phyloP scores from a whole-genome alignment of 1,284 basidiomycete species.

The Heterobasidion irregulare region DNA sequence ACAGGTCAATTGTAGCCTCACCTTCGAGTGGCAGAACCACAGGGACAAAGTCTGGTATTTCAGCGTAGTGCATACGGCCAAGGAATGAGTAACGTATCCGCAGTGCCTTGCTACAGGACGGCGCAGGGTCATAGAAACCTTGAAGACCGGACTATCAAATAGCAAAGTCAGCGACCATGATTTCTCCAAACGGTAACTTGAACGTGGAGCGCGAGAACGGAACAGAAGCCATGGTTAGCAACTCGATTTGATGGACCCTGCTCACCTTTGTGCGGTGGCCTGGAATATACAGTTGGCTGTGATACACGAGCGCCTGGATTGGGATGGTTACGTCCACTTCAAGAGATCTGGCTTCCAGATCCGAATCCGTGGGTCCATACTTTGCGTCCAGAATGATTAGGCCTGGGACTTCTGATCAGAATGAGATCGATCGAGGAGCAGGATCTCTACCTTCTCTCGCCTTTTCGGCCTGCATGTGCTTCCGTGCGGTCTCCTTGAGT shows the following conservation, averaged over 20 bases:
- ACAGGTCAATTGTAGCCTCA: slow-evolving; percentile 16
- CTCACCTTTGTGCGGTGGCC: slow-evolving; percentile 59
- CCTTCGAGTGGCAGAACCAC: slow-evolving; percentile 75
- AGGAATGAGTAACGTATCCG: slow-evolving; percentile 74
- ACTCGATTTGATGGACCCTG: neutral
- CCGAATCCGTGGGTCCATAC: slow-evolving; percentile 53
- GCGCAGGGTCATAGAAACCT: slow-evolving; percentile 73
- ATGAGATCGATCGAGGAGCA: neutral
- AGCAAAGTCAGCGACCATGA: neutral
- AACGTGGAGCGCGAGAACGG: neutral
- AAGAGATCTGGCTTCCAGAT: slow-evolving; percentile 42
- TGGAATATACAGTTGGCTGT: slow-evolving; percentile 76
- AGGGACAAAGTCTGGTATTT: slow-evolving; percentile 62
- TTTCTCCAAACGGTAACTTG: neutral
- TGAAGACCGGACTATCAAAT: slow-evolving; percentile 49
- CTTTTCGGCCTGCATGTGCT: slow-evolving; percentile 33
- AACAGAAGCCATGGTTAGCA: slow-evolving; percentile 2
- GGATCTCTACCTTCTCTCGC: slow-evolving; percentile 17
- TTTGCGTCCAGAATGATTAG: slow-evolving; percentile 66
- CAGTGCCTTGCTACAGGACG: slow-evolving; percentile 57
- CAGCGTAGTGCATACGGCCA: slow-evolving; percentile 65
- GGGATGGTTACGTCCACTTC: slow-evolving; percentile 73
- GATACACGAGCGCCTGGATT: slow-evolving; percentile 74
- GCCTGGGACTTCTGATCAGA: slow-evolving; percentile 31
- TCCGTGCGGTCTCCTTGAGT: slow-evolving; percentile 35